These are phyloP conservation scores for Populus tremula DNA, from an alignment of 345 rosid genomes.

Conservation along the genomic window DNA sequence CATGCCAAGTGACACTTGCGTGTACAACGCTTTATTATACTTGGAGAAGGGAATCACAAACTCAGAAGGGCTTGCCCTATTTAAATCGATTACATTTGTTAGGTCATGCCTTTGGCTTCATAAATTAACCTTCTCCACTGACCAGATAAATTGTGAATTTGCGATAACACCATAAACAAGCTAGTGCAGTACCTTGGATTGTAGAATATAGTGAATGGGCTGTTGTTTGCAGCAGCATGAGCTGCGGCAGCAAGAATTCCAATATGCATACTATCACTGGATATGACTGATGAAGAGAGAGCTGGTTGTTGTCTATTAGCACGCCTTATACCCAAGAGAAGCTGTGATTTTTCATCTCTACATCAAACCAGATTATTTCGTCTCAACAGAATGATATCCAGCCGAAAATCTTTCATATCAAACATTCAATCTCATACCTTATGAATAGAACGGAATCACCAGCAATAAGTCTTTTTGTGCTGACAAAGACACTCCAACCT, in stretches of 20 bases:
- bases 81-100: constrained; percentile 26
- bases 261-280: constrained; percentile 98
- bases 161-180: not conserved
- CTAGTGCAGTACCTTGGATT: constrained; percentile 71
- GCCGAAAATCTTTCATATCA: constrained; percentile 3
- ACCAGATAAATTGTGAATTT: not conserved
- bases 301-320: constrained; percentile 92
- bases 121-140: not conserved
- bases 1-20: constrained; percentile 91
- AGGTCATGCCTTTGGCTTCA: constrained; percentile 15
- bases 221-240: constrained; percentile 92
- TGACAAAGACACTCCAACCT: constrained; percentile 95
- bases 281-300: constrained; percentile 88
- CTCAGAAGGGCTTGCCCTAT: constrained; percentile 92
- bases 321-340: constrained; percentile 76
- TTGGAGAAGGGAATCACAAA: constrained; percentile 96
- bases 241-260: constrained; percentile 99
- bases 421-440: constrained; percentile 44
- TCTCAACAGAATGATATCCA: constrained; percentile 13
- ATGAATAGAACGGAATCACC: constrained; percentile 93
- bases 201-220: constrained; percentile 86
- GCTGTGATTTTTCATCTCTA: constrained; percentile 94
- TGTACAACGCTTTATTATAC: constrained; percentile 80
- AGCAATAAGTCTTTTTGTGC: constrained; percentile 87
- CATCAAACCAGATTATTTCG: constrained; percentile 21